A percentile compares a stretch with the other conserved stretches of the same genome.
These are phyloP conservation scores for Daldinia loculata DNA, from an alignment of 495 filamentous ascomycete species.

Conservation along the genomic window DNA sequence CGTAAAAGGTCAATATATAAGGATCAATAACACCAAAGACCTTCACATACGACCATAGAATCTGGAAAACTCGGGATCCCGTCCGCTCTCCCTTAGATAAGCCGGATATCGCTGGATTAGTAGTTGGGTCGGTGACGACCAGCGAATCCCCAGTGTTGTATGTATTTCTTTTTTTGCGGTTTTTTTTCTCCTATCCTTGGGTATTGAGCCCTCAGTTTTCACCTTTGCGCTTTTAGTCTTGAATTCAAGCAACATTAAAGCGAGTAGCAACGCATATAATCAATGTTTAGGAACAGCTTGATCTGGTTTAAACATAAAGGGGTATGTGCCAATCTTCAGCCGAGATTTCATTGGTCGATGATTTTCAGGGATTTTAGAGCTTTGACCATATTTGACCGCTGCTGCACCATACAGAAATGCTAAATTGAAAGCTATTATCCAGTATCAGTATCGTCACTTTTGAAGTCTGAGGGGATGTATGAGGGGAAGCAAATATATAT, in stretches of 20 bases:
- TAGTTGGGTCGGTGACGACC: constrained; percentile 60
- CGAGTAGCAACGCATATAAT: too few relatives aligned
- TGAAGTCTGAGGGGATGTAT: too few relatives aligned
- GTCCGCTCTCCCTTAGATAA: constrained; percentile 57
- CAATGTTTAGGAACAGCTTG: too few relatives aligned
- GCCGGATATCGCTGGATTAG: constrained; percentile 48
- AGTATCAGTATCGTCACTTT: too few relatives aligned
- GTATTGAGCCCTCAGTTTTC: too few relatives aligned
- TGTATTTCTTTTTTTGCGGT: constrained; percentile 6
- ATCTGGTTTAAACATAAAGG: too few relatives aligned
- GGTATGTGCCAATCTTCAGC: too few relatives aligned
- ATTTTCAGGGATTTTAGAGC: neutral
- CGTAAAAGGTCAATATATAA: too few relatives aligned
- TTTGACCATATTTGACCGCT: neutral
- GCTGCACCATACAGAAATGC: neutral
- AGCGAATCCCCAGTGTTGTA: constrained; percentile 58
- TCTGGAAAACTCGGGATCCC: constrained; percentile 57
- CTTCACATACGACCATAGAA: constrained; percentile 54
- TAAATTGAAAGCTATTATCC: too few relatives aligned
- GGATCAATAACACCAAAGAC: neutral
- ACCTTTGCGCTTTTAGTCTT: too few relatives aligned
- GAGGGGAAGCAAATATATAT: neutral
- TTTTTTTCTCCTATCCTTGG: neutral
- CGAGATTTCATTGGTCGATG: too few relatives aligned
- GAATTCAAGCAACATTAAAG: too few relatives aligned